Evolutionary conservation across 2,329 filamentous ascomycete genomes (phyloP).

Genomic region (Ophiocordyceps robertsii): DNA sequence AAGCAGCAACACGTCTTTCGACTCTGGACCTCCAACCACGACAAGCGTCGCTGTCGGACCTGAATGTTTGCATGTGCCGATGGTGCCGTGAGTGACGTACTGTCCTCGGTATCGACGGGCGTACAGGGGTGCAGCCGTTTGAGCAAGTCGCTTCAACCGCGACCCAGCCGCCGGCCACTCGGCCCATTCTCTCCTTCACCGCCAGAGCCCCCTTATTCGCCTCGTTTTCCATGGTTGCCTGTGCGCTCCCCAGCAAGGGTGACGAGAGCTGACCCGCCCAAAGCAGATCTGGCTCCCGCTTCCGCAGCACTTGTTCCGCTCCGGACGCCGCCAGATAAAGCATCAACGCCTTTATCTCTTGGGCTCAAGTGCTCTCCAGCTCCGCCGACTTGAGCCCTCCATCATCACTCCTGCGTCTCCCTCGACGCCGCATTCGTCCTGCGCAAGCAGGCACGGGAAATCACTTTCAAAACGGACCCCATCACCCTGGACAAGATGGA

Average conservation of each 20-base stretch:
- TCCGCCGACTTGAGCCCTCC: not conserved
- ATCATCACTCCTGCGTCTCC: not conserved
- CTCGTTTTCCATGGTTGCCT: too few relatives aligned
- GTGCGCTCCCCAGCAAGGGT: too few relatives aligned
- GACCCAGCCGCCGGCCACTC: not conserved
- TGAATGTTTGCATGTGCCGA: not conserved
- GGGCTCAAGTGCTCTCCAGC: not conserved
- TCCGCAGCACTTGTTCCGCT: too few relatives aligned
- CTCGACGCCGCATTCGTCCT: not conserved
- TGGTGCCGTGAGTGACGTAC: not conserved
- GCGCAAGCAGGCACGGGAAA: constrained; percentile 7
- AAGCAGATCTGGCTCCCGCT: too few relatives aligned
- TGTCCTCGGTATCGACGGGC: not conserved
- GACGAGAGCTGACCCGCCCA: too few relatives aligned
- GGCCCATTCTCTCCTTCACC: too few relatives aligned
- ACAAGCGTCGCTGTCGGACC: not conserved
- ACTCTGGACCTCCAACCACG: not conserved
- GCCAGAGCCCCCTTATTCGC: too few relatives aligned
- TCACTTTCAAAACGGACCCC: constrained; percentile 8
- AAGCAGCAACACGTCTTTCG: constrained; percentile 17
- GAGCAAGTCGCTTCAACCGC: not conserved
- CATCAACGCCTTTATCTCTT: not conserved
- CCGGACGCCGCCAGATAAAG: too few relatives aligned
- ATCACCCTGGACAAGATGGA: constrained; percentile 52
- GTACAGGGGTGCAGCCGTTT: not conserved